These are phyloP conservation scores for Exophiala oligosperma DNA, from an alignment of 2,329 filamentous ascomycete species.

Conservation along the genomic window DNA sequence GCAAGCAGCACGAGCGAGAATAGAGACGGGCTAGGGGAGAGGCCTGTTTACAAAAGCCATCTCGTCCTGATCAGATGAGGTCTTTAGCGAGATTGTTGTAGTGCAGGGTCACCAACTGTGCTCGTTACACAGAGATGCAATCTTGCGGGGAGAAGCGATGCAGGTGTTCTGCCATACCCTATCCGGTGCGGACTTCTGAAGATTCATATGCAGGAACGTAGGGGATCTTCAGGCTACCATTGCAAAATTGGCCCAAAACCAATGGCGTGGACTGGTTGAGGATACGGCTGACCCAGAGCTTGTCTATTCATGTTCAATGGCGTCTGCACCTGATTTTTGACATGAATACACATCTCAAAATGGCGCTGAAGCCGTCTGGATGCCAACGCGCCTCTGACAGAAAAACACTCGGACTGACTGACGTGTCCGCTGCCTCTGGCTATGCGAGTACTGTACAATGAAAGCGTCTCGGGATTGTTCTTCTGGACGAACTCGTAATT, in stretches of 20 bases:
- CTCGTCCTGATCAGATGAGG: neutral
- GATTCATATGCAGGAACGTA: too few species aligned
- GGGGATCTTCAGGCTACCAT: too few species aligned
- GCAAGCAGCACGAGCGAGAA: neutral
- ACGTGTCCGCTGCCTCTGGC: too few species aligned
- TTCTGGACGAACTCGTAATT: too few species aligned
- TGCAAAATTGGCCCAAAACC: too few species aligned
- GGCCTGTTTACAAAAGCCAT: neutral
- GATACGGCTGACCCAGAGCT: neutral
- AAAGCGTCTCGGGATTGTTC: too few species aligned
- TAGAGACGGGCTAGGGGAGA: neutral
- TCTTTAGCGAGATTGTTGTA: slow-evolving; percentile 6
- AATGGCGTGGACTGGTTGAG: too few species aligned
- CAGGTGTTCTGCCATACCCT: neutral
- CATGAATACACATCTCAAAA: neutral
- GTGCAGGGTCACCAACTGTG: neutral
- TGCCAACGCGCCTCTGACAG: slow-evolving; percentile 1
- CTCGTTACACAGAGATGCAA: neutral
- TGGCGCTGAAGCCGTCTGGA: slow-evolving; percentile 10
- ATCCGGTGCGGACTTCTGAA: neutral
- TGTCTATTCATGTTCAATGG: neutral
- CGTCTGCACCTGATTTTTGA: neutral
- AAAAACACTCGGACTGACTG: too few species aligned
- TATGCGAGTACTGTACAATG: too few species aligned
- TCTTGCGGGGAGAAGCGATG: neutral